Evolutionary conservation across 2,329 filamentous ascomycete species (phyloP), one percentile per base, ranked within the genome.

Genomic region (Macrophomina phaseolina): DNA sequence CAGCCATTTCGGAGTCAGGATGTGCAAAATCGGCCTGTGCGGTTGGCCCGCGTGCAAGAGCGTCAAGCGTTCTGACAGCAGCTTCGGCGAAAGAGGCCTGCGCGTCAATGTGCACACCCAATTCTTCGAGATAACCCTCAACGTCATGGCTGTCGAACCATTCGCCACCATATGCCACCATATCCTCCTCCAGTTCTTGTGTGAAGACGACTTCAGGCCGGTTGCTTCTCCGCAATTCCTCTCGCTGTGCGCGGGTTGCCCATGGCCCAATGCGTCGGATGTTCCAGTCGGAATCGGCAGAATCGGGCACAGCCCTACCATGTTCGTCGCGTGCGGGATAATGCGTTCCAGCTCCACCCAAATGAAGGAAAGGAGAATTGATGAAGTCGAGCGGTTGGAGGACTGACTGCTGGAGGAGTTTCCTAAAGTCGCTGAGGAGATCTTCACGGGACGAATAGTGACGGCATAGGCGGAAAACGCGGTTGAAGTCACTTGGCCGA

Each of bases 111-210:
- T 81, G 75, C 36, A 93, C 85, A 5, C 89, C 89, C 36, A 86
- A 85, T 60, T 86, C 83, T 48, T 84, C 84, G 2, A 96, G 80
- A 73, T 93, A 95, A 12, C 86, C 83, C 76, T 95, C 90, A 0
- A 93, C 89, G 75, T 95, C 92, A 67, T 91, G 85, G 0, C 88
- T 81, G 73, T 95, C 91, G 71, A 91, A 91, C 82, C 92, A 95
- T 61, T 91, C 87, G 4, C 91, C 91, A 67, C 90, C 86, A 68
- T 89, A 91, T 0, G 87, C 90, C 0, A 85, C 83, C 7, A 89
- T 76, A 46, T 82, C 83, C 70, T 90, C 81, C 16, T 82, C 80
- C 14, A 67, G 28, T n/a, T 51, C 34, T 11, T 45, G 53, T 5
- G 52, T 58, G n/a, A 67, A 9, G 8, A 60, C 45, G 14, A 52